Evolutionary conservation across 257 asterid species (phyloP).

Genomic region (Parsonsia alboflavescens): DNA sequence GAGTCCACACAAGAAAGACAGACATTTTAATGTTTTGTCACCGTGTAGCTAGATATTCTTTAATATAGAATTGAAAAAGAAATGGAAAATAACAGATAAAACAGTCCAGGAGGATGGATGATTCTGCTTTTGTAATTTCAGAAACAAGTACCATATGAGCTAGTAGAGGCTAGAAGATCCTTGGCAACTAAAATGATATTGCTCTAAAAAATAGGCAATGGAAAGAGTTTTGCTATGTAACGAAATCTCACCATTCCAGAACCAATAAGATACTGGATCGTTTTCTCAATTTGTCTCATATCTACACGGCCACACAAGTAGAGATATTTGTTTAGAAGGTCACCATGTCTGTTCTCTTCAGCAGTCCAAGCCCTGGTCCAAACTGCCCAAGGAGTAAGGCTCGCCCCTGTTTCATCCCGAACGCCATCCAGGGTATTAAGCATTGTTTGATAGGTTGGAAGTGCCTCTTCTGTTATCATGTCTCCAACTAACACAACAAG

Average conservation of each 20-base stretch:
- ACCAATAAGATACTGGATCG: slow-evolving; percentile 78
- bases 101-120: not conserved
- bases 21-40: not conserved
- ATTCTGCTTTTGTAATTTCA: not conserved
- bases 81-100: not conserved
- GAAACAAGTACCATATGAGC: not conserved
- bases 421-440: slow-evolving; percentile 81
- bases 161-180: not conserved
- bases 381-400: slow-evolving; percentile 78
- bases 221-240: not conserved
- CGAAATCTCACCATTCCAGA: slow-evolving; percentile 70
- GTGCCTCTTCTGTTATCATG: slow-evolving; percentile 90
- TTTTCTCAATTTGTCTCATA: slow-evolving; percentile 78
- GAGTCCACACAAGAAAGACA: not conserved
- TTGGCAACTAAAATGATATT: not conserved
- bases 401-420: slow-evolving; percentile 84
- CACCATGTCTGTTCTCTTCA: slow-evolving; percentile 83
- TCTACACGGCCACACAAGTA: slow-evolving; percentile 72
- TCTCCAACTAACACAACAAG: slow-evolving; percentile 75
- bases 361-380: slow-evolving; percentile 94
- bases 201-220: not conserved
- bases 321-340: slow-evolving; percentile 77
- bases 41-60: not conserved
- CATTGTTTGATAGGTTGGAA: slow-evolving; percentile 85
- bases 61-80: not conserved